Evolutionary conservation across 176 grass and related monocot genomes (phyloP).

Genomic region (Typha latifolia): DNA sequence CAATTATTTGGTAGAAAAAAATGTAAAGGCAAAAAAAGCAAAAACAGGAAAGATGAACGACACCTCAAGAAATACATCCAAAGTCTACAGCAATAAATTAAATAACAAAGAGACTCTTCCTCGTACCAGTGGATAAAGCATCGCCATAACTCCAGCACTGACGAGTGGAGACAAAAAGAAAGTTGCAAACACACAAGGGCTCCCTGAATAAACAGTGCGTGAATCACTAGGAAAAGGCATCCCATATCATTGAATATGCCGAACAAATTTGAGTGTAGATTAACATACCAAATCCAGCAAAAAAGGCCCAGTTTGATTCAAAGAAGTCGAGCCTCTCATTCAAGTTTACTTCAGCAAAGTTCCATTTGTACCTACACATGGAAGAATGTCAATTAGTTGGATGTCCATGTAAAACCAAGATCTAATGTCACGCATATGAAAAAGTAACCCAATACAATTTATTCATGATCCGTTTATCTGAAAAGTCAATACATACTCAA

Average conservation of each 20-base stretch:
- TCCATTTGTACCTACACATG: constrained; percentile 88
- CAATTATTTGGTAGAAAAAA: too few relatives aligned
- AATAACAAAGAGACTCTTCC: constrained; percentile 3
- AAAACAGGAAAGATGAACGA: neutral
- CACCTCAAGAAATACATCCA: neutral
- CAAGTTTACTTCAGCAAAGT: constrained; percentile 70
- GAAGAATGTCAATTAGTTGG: constrained; percentile 10
- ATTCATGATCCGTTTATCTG: neutral
- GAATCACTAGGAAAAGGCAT: neutral
- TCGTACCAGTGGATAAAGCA: constrained; percentile 93
- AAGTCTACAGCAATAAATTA: neutral
- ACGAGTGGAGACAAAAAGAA: constrained; percentile 84
- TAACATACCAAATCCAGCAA: constrained; percentile 93
- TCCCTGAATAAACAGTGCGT: constrained; percentile 34
- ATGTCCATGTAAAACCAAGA: neutral
- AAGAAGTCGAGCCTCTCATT: constrained; percentile 86
- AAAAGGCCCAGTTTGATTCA: constrained; percentile 93
- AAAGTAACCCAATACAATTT: neutral
- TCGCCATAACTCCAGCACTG: constrained; percentile 81
- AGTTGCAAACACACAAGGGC: constrained; percentile 70
- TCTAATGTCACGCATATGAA: constrained; percentile 8
- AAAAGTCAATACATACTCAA: constrained; percentile 52
- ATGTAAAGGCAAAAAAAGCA: too few relatives aligned
- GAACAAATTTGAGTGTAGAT: constrained; percentile 6
- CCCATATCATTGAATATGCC: neutral